Evolutionary conservation across 108 stramenopile species (phyloP).

Genomic region (Licmophora abbreviata): DNA sequence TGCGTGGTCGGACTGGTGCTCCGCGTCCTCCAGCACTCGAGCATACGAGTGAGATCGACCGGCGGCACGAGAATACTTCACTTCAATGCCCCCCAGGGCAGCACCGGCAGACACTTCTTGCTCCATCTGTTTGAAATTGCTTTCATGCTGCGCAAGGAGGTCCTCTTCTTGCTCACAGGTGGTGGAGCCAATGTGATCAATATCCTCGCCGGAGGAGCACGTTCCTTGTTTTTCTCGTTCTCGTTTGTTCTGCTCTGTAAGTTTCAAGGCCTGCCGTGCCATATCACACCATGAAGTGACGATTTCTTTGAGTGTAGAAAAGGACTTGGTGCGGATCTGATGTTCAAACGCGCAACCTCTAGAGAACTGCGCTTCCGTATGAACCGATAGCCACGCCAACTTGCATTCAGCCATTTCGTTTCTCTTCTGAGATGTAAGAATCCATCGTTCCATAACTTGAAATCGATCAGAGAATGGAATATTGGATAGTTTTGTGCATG

Average conservation of each 20-base stretch:
- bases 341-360: constrained; percentile 54
- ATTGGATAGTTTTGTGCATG: constrained; percentile 46
- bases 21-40: too few relatives aligned
- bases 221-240: not conserved
- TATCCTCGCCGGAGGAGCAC: not conserved
- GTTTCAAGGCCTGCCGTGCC: constrained; percentile 53
- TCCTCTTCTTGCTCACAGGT: not conserved
- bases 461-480: constrained; percentile 74
- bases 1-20: too few relatives aligned
- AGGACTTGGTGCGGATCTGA: constrained; percentile 49
- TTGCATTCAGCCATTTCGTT: not conserved
- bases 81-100: too few relatives aligned
- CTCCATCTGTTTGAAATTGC: not conserved
- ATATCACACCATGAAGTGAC: constrained; percentile 51
- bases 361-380: constrained; percentile 47
- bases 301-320: constrained; percentile 49
- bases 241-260: constrained; percentile 22
- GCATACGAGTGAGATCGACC: too few relatives aligned
- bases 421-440: constrained; percentile 32
- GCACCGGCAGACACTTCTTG: not conserved
- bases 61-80: too few relatives aligned
- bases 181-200: not conserved
- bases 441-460: constrained; percentile 69
- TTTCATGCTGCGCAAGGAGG: constrained; percentile 1
- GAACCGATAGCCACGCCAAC: constrained; percentile 21